Evolutionary conservation across 1,139 yeast genomes (phyloP), one percentile per base, ranked within the genome.

Genomic region (Pichia sp.): DNA sequence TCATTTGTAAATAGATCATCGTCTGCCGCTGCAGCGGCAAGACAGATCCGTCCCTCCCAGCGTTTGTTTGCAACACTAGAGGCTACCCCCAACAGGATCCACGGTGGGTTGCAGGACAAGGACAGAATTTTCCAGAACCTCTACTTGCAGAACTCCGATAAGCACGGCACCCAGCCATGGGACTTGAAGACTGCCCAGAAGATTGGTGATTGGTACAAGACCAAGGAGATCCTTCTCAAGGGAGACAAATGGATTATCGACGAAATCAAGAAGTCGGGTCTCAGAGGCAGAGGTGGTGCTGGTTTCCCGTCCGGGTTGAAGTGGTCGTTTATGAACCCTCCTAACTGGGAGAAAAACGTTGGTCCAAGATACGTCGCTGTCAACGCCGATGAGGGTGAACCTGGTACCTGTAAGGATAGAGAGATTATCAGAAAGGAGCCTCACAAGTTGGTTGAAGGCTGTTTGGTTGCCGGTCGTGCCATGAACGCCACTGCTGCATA

Each of bases 321-420:
- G 71, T 87, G 95, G 95, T 85, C 95, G 19, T 87, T 87, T 66
- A 87, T 87, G 96, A 87, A 87, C 72, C 96, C 96, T 49, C 96
- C 96, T 48, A 93, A 93, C 56, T 87, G 96, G 96, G 95, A 87
- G 60, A 87, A 87, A 68, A 87, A 87, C 69, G 73, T 71, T 19
- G 96, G 96, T 22, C 93, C 96, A 57, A 79, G 95, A 68, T 87
- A 87, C 68, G 76, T 87, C 59, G 95, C 87, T 49, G 89, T 87
- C 64, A 87, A 87, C 70, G 96, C 96, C 54, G 96, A 88, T 74
- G 96, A 87, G 71, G 96, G 96, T 64, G 96, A 87, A 70, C 96
- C 96, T 19, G 96, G 96, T 59, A 87, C 96, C 50, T 87, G 96
- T 73, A 87, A 87, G 72, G 96, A 87, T 70, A 78, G 96, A 67